These are phyloP conservation scores for Aureobasidium sp. DNA, from an alignment of 2,329 filamentous ascomycete genomes.

Conservation along the genomic window DNA sequence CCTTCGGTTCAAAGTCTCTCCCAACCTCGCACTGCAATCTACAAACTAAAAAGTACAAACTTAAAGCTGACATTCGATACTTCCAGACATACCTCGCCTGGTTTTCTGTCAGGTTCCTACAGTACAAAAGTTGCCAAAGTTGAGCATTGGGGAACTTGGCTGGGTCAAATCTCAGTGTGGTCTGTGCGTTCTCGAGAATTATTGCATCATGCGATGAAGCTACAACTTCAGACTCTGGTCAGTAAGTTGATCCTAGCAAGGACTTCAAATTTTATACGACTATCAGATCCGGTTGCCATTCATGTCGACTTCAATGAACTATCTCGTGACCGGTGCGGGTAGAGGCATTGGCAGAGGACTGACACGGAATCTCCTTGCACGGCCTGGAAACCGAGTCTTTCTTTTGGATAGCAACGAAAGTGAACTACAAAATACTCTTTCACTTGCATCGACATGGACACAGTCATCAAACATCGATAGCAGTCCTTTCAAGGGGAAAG, in stretches of 20 bases:
- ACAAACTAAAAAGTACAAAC: neutral
- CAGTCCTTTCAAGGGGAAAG: neutral
- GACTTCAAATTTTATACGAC: neutral
- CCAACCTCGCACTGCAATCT: neutral
- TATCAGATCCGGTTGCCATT: neutral
- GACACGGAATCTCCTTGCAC: constrained; percentile 30
- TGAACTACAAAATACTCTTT: constrained; percentile 34
- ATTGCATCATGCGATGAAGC: neutral
- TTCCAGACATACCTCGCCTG: neutral
- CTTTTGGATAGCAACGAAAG: constrained; percentile 33
- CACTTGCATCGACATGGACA: constrained; percentile 20
- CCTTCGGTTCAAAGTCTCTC: neutral
- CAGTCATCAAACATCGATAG: neutral
- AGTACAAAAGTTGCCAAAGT: neutral
- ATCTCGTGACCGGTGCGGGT: constrained; percentile 33
- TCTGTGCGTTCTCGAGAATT: neutral
- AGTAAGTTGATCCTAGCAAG: neutral
- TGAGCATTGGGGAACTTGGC: too few species aligned
- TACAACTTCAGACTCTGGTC: neutral
- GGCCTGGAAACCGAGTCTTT: constrained; percentile 32
- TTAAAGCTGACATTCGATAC: neutral
- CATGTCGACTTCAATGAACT: constrained; percentile 31
- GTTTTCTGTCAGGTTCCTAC: neutral
- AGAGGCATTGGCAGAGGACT: constrained; percentile 35
- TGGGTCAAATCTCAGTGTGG: neutral